Evolutionary conservation across 352 stramenopile genomes (phyloP), one percentile per base, ranked within the genome.

Genomic region (Plasmopara halstedii): DNA sequence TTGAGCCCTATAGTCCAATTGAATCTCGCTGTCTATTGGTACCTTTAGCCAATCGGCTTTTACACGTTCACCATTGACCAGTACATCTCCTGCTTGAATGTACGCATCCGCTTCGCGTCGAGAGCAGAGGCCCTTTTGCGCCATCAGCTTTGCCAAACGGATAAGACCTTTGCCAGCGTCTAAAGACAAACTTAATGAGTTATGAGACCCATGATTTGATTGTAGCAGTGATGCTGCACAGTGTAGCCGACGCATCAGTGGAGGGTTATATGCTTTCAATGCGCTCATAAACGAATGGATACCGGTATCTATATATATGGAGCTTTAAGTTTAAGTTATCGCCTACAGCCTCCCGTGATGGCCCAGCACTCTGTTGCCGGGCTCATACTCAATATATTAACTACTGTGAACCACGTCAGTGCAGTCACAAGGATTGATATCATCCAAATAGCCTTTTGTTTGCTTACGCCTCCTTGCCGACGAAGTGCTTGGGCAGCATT

Each of bases 101-200:
- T 89, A 90, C 6, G 62, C 64, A 27, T 93, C 81, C 6, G 78
- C 81, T 53, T 93, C 81, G 41, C 78, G 81, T 7, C 81, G 72
- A 42, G 78, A 90, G 53, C 81, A 93, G 13, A 93, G 58, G 0
- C 79, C 76, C 54, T 68, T 64, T 46, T 86, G 68, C 4, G 74
- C 74, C 77, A 89, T 92, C 22, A 92, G 65, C 62, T 91, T 91
- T 43, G 77, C 73, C 11, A 91, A 50, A 6, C 80, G 80, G 25
- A 91, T 49, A 38, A 70, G 64, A 48, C 43, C 58, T 34, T 62
- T 46, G 1, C 14, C 47, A 41, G 42, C 35, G 15, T 51, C 46
- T 34, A 50, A 40, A 35, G 37, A 48, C 26, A 18, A 43, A 46
- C 33, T 47, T 15, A 31, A 7, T 0, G 13, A 42, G 33, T 34